Percentiles rank a stretch among this genome's conserved stretches.
Conservation (phyloP, 208 protist species). For the Crithidia mellificae region DNA sequence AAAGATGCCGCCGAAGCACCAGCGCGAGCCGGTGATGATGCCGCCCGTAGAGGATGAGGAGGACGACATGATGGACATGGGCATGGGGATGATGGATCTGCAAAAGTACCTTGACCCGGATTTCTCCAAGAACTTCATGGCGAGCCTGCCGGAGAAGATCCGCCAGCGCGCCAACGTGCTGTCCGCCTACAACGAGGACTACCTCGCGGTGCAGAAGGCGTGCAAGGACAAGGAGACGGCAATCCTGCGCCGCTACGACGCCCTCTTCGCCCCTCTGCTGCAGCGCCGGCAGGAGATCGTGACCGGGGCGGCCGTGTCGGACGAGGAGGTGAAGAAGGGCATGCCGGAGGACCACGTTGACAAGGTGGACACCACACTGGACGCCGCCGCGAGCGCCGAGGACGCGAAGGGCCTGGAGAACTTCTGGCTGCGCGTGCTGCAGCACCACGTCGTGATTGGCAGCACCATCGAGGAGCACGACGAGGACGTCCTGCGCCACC, state of each 20-base stretch:
- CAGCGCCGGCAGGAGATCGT: constrained; percentile 77
- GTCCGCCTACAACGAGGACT: constrained; percentile 71
- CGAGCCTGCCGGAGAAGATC: constrained; percentile 79
- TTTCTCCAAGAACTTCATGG: constrained; percentile 83
- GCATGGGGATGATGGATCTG: constrained; percentile 35
- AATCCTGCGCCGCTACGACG: constrained; percentile 75
- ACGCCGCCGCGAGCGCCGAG: constrained; percentile 20
- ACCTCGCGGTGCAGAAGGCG: constrained; percentile 50
- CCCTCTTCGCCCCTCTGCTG: constrained; percentile 61
- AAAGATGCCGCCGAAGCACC: constrained; percentile 56
- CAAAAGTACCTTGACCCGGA: constrained; percentile 76
- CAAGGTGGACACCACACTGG: constrained; percentile 39
- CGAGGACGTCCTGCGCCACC: constrained; percentile 64
- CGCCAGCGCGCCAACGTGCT: constrained; percentile 78
- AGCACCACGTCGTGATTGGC: constrained; percentile 67
- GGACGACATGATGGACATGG: constrained; percentile 40
- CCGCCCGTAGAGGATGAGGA: constrained; percentile 37
- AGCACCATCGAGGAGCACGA: constrained; percentile 78
- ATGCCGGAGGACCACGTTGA: constrained; percentile 65
- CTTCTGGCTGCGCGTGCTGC: constrained; percentile 81
- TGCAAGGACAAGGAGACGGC: constrained; percentile 71
- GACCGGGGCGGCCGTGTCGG: constrained; percentile 54
- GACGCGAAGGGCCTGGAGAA: constrained; percentile 41
- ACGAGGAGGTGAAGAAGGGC: constrained; percentile 75
- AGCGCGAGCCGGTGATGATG: constrained; percentile 21